Evolutionary conservation across 306 rosid species (phyloP).

Genomic region (Fragaria ananassa): DNA sequence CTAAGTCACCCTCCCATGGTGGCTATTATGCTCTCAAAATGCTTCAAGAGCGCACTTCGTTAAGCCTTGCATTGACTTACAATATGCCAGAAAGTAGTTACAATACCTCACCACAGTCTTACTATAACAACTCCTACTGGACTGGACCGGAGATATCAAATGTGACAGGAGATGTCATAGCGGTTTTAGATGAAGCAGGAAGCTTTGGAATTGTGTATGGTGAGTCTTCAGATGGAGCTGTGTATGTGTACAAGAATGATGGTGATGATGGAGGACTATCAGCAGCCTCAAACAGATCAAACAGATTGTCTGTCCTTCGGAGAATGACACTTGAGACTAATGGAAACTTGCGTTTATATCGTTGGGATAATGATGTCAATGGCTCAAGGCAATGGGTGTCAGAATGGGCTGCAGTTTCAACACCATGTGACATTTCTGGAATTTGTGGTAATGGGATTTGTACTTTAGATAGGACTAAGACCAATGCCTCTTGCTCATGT

Average conservation of each 20-base stretch:
- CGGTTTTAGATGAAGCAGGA: conserved; percentile 73
- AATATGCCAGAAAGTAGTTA: conserved; percentile 51
- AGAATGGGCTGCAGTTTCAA: conserved; percentile 92
- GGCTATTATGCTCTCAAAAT: conserved; percentile 83
- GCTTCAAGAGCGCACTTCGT: conserved; percentile 84
- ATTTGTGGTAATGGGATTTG: conserved; percentile 89
- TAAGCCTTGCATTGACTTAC: conserved; percentile 74
- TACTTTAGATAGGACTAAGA: conserved; percentile 56
- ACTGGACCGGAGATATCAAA: conserved; percentile 80
- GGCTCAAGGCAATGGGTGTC: conserved; percentile 90
- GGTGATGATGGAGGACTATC: conserved; percentile 66
- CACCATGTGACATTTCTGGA: conserved; percentile 89
- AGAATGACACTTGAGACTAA: conserved; percentile 64
- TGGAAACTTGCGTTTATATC: conserved; percentile 71
- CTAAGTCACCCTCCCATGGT: conserved; percentile 66
- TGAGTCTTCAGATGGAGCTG: conserved; percentile 75
- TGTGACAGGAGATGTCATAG: conserved; percentile 76
- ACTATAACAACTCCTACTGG: conserved; percentile 82
- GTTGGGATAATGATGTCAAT: conserved; percentile 78
- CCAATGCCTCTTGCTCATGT: conserved; percentile 77
- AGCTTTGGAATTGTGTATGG: conserved; percentile 93
- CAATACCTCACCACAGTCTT: conserved; percentile 45
- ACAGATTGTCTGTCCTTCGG: conserved; percentile 39
- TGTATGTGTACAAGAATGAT: conserved; percentile 74
- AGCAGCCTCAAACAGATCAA: conserved; percentile 43